Evolutionary conservation across 1,284 basidiomycete species (phyloP), one percentile per base, ranked within the genome.

Genomic region (Schizophyllum commune): DNA sequence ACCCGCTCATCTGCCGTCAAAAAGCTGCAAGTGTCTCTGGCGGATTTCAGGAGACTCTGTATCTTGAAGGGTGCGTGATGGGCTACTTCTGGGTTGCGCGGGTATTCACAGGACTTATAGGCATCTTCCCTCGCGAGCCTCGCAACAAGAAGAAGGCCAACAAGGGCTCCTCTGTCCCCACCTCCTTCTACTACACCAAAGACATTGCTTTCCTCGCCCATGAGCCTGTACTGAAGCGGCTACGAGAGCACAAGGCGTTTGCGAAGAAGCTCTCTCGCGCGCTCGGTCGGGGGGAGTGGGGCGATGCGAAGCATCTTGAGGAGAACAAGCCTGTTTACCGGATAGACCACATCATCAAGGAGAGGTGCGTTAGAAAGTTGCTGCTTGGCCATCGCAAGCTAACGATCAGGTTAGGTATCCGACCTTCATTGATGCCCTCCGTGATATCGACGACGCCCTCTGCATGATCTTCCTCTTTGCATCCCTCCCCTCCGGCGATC

Each of bases 121-220:
- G 97, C 32, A 98, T 99, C 72, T 98, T 96, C 75, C 97, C 97
- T 65, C 91, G 96, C 58, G 96, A 99, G 73, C 97, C 97, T 19
- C 85, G 88, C 58, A 90, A 87, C 76, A 86, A 87, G 72, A 99
- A 98, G 75, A 89, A 89, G 67, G 97, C 96, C 60, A 99, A 99
- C 79, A 98, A 98, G 75, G 97, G 97, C 4, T 96, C 93, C 4
- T 94, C 95, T 52, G 96, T 94, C 0, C 95, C 96, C 1, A 95
- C 96, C 1, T 93, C 96, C 5, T 99, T 99, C 78, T 99, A 99
- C 80, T 98, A 98, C 75, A 82, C 94, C 59, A 99, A 99, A 77
- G 97, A 99, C 72, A 97, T 99, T 67, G 92, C 93, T 61, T 99
- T 96, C 75, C 86, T 99, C 57, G 89, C 94, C 17, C 97, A 99